Conservation (phyloP, 208 protist genomes). For the Leishmania amazonensis region DNA sequence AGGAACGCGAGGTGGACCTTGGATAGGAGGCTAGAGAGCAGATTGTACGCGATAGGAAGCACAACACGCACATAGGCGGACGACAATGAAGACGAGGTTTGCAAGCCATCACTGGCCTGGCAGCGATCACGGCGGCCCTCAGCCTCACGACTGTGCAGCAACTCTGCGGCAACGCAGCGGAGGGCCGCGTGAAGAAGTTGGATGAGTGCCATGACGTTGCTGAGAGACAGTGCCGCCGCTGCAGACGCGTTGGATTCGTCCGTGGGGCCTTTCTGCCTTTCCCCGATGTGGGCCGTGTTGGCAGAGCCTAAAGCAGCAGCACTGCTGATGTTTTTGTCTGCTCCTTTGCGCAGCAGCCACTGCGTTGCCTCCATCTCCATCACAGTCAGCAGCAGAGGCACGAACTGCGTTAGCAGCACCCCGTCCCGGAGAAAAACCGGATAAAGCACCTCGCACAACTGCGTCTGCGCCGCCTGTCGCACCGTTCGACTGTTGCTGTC, state of each 20-base stretch:
- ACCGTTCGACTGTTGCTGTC: constrained; percentile 56
- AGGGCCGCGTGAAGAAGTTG: constrained; percentile 46
- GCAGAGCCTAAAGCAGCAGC: not conserved
- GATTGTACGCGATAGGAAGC: constrained; percentile 41
- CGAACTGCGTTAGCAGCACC: constrained; percentile 38
- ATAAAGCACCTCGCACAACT: constrained; percentile 52
- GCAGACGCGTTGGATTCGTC: constrained; percentile 16
- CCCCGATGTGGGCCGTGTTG: not conserved
- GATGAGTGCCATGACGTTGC: constrained; percentile 43
- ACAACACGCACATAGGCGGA: constrained; percentile 44
- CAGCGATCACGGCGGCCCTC: constrained; percentile 8
- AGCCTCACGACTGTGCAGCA: constrained; percentile 31
- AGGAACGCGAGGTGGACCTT: constrained; percentile 1
- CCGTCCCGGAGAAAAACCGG: constrained; percentile 33
- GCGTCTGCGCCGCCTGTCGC: constrained; percentile 52
- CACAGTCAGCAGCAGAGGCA: constrained; percentile 59
- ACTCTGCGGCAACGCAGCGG: constrained; percentile 30
- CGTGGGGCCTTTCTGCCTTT: constrained; percentile 6
- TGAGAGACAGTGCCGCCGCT: constrained; percentile 28
- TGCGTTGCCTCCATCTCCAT: constrained; percentile 47
- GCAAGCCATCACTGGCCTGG: not conserved
- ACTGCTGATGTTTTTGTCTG: not conserved
- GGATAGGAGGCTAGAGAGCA: constrained; percentile 26
- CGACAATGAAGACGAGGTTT: constrained; percentile 11
- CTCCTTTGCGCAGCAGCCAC: constrained; percentile 14